phyloP scores from a whole-genome alignment of 2,329 filamentous ascomycete genomes.

The Cytospora piceae region DNA sequence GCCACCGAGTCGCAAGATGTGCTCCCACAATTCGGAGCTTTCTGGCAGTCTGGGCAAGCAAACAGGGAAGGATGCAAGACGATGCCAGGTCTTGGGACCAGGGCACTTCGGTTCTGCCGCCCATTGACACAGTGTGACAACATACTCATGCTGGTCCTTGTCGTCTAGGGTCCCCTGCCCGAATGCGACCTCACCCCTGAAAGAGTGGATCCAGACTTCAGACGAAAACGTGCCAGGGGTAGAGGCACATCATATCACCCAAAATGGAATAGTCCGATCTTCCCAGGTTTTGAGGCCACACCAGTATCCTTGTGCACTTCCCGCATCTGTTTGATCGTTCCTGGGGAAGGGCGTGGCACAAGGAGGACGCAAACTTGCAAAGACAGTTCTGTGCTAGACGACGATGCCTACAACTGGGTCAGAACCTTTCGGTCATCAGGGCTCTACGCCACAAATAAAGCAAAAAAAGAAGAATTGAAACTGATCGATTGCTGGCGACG shows the following conservation, averaged over 20 bases:
- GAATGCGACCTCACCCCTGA: conserved; percentile 22
- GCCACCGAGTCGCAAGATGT: not conserved
- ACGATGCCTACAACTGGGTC: not conserved
- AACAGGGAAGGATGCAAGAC: conserved; percentile 6
- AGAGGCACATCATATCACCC: conserved; percentile 13
- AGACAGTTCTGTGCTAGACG: not conserved
- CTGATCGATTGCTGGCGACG: not conserved
- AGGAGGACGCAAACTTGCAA: not conserved
- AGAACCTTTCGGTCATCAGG: not conserved
- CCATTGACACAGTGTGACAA: conserved; percentile 25
- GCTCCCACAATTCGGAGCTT: not conserved
- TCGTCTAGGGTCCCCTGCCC: conserved; percentile 15
- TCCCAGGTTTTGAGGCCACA: conserved; percentile 23
- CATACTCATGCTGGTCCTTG: conserved; percentile 16
- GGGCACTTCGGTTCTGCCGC: conserved; percentile 10
- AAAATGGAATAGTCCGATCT: conserved; percentile 23
- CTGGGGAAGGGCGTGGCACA: conserved; percentile 10
- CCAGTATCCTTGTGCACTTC: conserved; percentile 21
- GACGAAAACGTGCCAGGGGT: conserved; percentile 28
- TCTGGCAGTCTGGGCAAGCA: not conserved
- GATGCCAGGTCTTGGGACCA: conserved; percentile 12
- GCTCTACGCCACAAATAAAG: no score
- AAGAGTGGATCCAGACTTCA: conserved; percentile 25
- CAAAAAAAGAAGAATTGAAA: not conserved
- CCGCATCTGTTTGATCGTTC: conserved; percentile 24